A percentile compares a stretch with the other conserved stretches of the same genome.
phyloP scores from a whole-genome alignment of 176 grass and related monocot species.

The Triticum turgidum region DNA sequence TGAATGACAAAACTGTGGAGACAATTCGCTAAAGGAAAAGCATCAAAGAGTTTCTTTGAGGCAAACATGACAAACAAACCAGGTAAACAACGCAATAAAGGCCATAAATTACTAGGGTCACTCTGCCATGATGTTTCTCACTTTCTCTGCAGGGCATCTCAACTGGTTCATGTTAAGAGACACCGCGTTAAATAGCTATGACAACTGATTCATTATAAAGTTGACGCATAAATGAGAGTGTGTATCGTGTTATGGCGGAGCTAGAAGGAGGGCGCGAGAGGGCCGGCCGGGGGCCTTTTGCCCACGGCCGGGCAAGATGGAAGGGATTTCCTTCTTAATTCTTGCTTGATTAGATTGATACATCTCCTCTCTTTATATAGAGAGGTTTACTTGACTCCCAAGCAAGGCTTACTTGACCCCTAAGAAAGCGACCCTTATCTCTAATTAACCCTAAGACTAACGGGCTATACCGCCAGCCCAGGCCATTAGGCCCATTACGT shows the following conservation, averaged over 20 bases:
- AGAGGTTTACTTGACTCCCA: no score
- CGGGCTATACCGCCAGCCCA: no score
- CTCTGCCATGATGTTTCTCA: not conserved
- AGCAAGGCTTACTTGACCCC: no score
- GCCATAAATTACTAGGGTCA: not conserved
- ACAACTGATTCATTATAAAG: not conserved
- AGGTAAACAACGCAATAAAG: not conserved
- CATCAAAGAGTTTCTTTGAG: not conserved
- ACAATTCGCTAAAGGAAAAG: not conserved
- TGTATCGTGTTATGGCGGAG: not conserved
- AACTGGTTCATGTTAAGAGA: not conserved
- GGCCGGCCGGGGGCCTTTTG: no score
- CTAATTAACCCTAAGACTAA: no score
- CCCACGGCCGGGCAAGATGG: no score
- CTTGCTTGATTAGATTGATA: no score
- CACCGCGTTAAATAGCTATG: constrained; percentile 13
- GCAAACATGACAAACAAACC: constrained; percentile 8
- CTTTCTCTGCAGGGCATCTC: not conserved
- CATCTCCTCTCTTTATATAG: no score
- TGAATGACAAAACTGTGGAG: constrained; percentile 2
- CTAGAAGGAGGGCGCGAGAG: no score
- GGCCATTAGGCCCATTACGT: no score
- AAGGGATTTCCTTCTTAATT: no score
- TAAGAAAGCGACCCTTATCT: no score
- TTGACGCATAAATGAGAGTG: not conserved